Evolutionary conservation across 495 filamentous ascomycete species (phyloP).

Genomic region (Thermothielavioides terrestris): DNA sequence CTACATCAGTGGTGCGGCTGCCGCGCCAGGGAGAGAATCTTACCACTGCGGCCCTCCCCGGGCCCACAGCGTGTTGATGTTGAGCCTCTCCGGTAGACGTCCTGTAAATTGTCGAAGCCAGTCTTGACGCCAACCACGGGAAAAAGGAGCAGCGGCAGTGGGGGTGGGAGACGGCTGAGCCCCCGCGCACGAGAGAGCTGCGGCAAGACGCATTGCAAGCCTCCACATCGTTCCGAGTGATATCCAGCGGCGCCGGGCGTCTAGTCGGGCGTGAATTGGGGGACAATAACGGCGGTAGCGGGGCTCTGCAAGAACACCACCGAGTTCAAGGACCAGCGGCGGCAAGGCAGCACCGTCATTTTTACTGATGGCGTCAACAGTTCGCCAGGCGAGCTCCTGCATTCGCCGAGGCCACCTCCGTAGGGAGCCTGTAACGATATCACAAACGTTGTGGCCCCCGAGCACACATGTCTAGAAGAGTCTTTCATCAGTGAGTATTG

Average conservation of each 20-base stretch:
- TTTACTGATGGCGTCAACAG: background rate
- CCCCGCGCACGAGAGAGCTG: conserved; percentile 8
- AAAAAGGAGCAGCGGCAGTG: conserved; percentile 14
- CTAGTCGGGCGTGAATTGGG: conserved; percentile 5
- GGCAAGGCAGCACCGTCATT: background rate
- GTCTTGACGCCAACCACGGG: conserved; percentile 30
- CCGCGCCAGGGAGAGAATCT: conserved; percentile 4
- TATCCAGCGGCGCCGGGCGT: background rate
- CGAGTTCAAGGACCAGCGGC: background rate
- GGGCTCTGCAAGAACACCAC: conserved; percentile 2
- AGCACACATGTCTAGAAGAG: conserved; percentile 17
- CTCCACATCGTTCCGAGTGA: conserved; percentile 14
- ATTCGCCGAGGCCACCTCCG: background rate
- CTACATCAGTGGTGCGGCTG: background rate
- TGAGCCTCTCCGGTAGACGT: conserved; percentile 26
- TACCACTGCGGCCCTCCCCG: conserved; percentile 35
- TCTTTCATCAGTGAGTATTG: background rate
- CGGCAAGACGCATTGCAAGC: conserved; percentile 1
- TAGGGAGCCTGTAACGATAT: conserved; percentile 18
- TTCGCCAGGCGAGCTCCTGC: conserved; percentile 7
- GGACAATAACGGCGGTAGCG: background rate
- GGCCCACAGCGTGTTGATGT: conserved; percentile 31
- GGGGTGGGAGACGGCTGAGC: background rate
- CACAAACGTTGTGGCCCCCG: conserved; percentile 21
- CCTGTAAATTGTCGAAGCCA: conserved; percentile 31